Conservation (phyloP, 257 asterid genomes). For the Nicotiana noctiflora region DNA sequence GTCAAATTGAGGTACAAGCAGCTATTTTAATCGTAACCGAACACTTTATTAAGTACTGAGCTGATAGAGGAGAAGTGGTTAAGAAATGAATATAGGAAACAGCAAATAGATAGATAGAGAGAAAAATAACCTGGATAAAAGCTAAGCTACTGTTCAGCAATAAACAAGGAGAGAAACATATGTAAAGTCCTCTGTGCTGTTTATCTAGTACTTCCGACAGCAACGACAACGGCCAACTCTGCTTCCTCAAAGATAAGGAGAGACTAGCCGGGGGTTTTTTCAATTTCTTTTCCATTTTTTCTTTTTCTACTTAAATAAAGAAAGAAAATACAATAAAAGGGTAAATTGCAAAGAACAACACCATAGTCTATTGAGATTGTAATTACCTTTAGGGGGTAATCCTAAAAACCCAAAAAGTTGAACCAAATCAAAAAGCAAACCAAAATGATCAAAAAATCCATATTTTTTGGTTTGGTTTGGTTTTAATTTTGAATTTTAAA, state of each 20-base stretch:
- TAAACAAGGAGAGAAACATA: not conserved
- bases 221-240: constrained; percentile 3
- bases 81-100: not conserved
- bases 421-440: too few relatives aligned
- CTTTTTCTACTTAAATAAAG: not conserved
- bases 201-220: not conserved
- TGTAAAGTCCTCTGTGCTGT: not conserved
- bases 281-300: not conserved
- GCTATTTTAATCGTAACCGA: not conserved
- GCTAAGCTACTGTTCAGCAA: not conserved
- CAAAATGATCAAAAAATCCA: too few relatives aligned
- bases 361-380: not conserved
- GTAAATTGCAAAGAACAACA: not conserved
- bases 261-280: not conserved
- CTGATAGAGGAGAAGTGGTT: not conserved
- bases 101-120: not conserved
- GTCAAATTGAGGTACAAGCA: not conserved
- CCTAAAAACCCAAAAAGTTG: too few relatives aligned
- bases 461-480: too few relatives aligned
- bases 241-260: constrained; percentile 2
- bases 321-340: too few relatives aligned
- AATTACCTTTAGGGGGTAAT: too few relatives aligned
- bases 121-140: not conserved
- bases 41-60: not conserved
- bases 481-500: too few relatives aligned